A percentile compares a stretch with the other conserved stretches of the same genome.
Conservation (phyloP, 2,329 filamentous ascomycete genomes). For the Diplodia scrobiculata region DNA sequence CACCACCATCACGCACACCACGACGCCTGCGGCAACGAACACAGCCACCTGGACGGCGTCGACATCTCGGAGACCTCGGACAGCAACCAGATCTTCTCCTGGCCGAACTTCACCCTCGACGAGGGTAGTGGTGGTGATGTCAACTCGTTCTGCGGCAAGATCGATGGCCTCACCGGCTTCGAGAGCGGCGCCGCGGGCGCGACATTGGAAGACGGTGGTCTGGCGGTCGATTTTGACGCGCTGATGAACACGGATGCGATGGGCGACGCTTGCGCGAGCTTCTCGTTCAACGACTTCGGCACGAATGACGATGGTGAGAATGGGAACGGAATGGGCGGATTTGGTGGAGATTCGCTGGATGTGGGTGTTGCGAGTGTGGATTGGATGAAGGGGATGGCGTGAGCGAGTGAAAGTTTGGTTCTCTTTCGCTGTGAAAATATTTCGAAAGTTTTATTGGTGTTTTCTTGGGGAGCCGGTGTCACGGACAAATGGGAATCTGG, state of each 20-base stretch:
- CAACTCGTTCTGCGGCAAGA: conserved; percentile 21
- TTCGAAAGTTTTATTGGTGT: background rate
- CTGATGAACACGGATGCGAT: conserved; percentile 47
- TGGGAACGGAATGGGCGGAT: background rate
- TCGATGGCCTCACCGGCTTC: conserved; percentile 15
- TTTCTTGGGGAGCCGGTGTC: background rate
- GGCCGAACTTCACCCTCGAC: conserved; percentile 33
- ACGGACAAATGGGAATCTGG: background rate
- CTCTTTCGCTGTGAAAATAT: background rate
- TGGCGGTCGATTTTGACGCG: conserved; percentile 46
- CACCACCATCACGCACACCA: conserved; percentile 47
- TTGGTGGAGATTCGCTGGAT: background rate
- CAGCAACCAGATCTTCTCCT: conserved; percentile 18
- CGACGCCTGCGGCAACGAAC: conserved; percentile 31
- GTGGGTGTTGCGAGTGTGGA: conserved; percentile 4
- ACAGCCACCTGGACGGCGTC: conserved; percentile 16
- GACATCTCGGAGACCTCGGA: background rate
- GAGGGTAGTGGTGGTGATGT: background rate
- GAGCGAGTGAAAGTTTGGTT: background rate
- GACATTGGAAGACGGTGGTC: conserved; percentile 44
- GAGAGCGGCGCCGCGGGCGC: background rate
- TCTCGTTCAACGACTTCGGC: conserved; percentile 28
- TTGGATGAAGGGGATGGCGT: conserved; percentile 23
- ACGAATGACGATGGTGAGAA: conserved; percentile 16
- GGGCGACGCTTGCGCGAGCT: conserved; percentile 41